A percentile compares a stretch with the other conserved stretches of the same genome.
Evolutionary conservation across 305 asterid genomes (phyloP).

Genomic region (Striga hermonthica): DNA sequence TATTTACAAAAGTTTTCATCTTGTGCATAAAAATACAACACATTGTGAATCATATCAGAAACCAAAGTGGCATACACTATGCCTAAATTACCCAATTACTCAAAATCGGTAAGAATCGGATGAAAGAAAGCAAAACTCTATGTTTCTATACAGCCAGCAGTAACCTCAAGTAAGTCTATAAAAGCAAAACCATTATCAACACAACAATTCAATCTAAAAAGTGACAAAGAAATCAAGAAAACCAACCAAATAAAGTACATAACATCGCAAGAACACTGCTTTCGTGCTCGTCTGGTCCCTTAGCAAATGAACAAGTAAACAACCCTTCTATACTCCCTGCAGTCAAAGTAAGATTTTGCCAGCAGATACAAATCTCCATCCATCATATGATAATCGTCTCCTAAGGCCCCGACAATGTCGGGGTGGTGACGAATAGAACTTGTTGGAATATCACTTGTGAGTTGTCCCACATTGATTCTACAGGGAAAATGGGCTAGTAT

Average conservation of each 20-base stretch:
- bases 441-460: too few species aligned
- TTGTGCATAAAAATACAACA: too few species aligned
- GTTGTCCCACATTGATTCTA: too few species aligned
- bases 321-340: constrained; percentile 90
- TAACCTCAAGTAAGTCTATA: background rate
- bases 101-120: too few species aligned
- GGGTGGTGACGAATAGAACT: constrained; percentile 59
- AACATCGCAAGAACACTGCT: constrained; percentile 87
- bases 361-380: constrained; percentile 77
- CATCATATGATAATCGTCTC: constrained; percentile 52
- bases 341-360: constrained; percentile 88
- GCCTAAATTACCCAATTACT: too few species aligned
- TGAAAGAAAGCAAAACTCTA: too few species aligned
- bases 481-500: too few species aligned
- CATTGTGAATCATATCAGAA: too few species aligned
- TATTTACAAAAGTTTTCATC: too few species aligned
- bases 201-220: background rate
- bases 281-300: constrained; percentile 81
- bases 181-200: background rate
- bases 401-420: constrained; percentile 47
- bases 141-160: constrained; percentile 17
- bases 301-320: constrained; percentile 89
- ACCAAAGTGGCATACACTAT: too few species aligned
- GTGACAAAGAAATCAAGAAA: constrained; percentile 29
- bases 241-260: constrained; percentile 84